phyloP scores from a whole-genome alignment of 73 alveolate genomes.

The Effrenium voratum region DNA sequence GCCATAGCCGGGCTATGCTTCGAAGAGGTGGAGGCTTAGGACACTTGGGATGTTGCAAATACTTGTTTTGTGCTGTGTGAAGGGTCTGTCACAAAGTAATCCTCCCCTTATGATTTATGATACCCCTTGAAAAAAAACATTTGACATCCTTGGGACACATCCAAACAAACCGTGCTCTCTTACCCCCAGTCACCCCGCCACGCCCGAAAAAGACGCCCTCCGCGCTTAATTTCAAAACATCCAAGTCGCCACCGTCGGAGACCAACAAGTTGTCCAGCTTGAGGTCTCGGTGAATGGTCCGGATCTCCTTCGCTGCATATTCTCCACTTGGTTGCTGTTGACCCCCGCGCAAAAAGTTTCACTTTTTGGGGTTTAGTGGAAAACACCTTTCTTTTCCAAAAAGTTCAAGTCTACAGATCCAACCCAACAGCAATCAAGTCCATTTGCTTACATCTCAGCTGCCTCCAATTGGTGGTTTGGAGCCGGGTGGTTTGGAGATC shows the following conservation, averaged over 20 bases:
- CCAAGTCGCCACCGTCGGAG: conserved; percentile 19
- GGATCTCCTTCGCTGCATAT: neutral
- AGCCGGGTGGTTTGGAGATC: too few species aligned
- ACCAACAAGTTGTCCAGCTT: conserved; percentile 40
- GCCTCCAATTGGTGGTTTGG: too few species aligned
- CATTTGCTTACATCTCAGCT: too few species aligned
- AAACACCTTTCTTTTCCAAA: too few species aligned
- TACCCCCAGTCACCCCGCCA: neutral
- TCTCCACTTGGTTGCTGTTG: neutral
- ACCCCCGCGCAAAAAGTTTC: neutral
- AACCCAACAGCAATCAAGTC: too few species aligned
- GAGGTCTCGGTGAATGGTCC: conserved; percentile 39
- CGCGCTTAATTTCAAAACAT: neutral
- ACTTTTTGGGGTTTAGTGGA: too few species aligned
- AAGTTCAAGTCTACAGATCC: too few species aligned
- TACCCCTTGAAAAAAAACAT: neutral
- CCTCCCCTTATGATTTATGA: neutral
- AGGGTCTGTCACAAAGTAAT: too few species aligned
- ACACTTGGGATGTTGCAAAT: too few species aligned
- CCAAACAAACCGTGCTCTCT: neutral
- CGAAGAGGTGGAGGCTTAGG: too few species aligned
- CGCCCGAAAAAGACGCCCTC: neutral
- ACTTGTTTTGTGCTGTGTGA: too few species aligned
- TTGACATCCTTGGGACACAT: neutral
- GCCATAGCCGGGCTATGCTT: too few species aligned